Percentiles rank a stretch among this genome's conserved stretches.
These are phyloP conservation scores for Drechslerella dactyloides DNA, from an alignment of 2,329 filamentous ascomycete species.

Conservation along the genomic window DNA sequence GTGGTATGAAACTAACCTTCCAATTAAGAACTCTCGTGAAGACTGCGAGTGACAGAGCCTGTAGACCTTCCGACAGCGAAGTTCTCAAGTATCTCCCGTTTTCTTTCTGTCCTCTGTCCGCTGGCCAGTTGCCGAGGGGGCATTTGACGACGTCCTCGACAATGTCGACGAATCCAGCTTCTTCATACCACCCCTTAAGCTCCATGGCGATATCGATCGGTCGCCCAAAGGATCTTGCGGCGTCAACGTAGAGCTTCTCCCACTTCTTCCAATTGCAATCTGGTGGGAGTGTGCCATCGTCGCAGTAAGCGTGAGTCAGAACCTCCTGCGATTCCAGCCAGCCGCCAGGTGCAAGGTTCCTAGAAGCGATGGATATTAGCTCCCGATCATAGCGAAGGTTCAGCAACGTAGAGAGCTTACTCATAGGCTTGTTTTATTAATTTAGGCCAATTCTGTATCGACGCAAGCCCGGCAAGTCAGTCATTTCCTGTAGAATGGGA, in stretches of 20 bases:
- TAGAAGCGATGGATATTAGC: slow-evolving; percentile 17
- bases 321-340: slow-evolving; percentile 61
- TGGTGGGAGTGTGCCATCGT: slow-evolving; percentile 59
- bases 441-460: slow-evolving; percentile 33
- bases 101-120: slow-evolving; percentile 63
- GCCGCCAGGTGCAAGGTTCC: slow-evolving; percentile 59
- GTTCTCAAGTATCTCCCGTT: slow-evolving; percentile 59
- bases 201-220: slow-evolving; percentile 57
- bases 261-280: slow-evolving; percentile 52
- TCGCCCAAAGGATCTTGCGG: slow-evolving; percentile 57
- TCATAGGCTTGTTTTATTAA: slow-evolving; percentile 45
- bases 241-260: slow-evolving; percentile 55
- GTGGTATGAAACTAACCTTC: slow-evolving; percentile 15
- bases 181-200: slow-evolving; percentile 60
- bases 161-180: slow-evolving; percentile 65
- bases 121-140: slow-evolving; percentile 64
- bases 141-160: slow-evolving; percentile 62
- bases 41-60: slow-evolving; percentile 56
- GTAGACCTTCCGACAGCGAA: slow-evolving; percentile 58
- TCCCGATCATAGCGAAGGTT: not conserved
- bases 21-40: slow-evolving; percentile 41
- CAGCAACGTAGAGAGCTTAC: slow-evolving; percentile 10
- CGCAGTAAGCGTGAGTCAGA: slow-evolving; percentile 58
- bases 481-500: not conserved
- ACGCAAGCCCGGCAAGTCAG: not conserved